Conservation (phyloP, 176 grass and related monocot species). For the Puccinellia tenuiflora region DNA sequence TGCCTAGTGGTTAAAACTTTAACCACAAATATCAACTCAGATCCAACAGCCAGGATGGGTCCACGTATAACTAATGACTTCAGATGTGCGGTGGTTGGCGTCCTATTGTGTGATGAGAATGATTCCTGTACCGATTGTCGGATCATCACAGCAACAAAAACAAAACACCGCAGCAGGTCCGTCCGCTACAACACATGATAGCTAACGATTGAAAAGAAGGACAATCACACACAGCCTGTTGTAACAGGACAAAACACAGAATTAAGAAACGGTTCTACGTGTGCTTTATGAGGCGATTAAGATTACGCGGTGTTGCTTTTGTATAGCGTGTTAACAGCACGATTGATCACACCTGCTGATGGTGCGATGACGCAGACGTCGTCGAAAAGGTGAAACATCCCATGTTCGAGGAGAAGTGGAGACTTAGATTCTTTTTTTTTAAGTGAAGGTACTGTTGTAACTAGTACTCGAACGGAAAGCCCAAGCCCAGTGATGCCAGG, state of each 20-base stretch:
- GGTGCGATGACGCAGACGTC: not conserved
- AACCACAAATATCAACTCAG: not conserved
- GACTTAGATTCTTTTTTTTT: too few species aligned
- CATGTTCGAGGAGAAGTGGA: too few species aligned
- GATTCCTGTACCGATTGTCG: not conserved
- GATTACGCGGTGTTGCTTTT: slow-evolving; percentile 12
- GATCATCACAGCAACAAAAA: not conserved
- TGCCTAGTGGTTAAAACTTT: too few species aligned
- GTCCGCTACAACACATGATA: too few species aligned
- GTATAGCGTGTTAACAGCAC: not conserved
- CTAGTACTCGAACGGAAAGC: too few species aligned
- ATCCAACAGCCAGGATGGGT: not conserved
- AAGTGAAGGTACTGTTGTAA: too few species aligned
- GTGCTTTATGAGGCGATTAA: not conserved
- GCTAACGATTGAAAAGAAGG: not conserved
- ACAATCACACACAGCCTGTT: slow-evolving; percentile 5
- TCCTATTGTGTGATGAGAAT: not conserved
- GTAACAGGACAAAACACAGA: not conserved
- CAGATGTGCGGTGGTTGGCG: not conserved
- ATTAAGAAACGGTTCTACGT: not conserved
- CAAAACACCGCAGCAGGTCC: not conserved
- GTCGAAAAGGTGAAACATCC: too few species aligned
- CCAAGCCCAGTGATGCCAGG: too few species aligned
- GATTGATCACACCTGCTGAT: not conserved
- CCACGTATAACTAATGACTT: not conserved